Conservation (phyloP, 176 grass and related monocot genomes). For the Triticum turgidum region DNA sequence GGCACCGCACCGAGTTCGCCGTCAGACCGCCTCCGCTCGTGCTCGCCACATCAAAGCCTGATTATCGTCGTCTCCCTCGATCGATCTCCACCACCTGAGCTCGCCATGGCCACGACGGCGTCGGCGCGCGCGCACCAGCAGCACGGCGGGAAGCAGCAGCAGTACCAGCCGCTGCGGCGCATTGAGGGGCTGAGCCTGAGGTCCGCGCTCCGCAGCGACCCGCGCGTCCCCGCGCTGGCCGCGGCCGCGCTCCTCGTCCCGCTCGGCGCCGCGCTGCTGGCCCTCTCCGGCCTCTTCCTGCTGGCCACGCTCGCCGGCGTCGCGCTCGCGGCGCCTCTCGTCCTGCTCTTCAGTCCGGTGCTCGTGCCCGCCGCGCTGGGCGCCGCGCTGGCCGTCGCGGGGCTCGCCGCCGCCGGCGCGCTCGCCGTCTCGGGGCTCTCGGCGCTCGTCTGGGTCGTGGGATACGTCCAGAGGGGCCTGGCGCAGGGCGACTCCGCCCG, state of each 20-base stretch:
- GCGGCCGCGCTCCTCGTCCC: constrained; percentile 38
- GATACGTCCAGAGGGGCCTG: constrained; percentile 5
- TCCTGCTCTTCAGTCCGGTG: constrained; percentile 56
- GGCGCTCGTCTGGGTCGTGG: constrained; percentile 40
- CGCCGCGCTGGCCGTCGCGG: constrained; percentile 18
- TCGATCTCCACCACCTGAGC: background rate
- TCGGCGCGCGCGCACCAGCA: background rate
- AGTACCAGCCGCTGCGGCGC: constrained; percentile 19
- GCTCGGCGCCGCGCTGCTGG: constrained; percentile 39
- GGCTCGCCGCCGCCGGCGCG: constrained; percentile 40
- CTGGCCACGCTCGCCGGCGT: constrained; percentile 25
- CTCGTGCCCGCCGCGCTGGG: constrained; percentile 38
- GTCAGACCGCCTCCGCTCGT: background rate
- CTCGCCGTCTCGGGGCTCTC: constrained; percentile 33
- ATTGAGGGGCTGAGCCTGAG: constrained; percentile 3
- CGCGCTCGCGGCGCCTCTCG: constrained; percentile 30
- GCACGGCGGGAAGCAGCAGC: background rate
- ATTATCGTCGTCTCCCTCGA: background rate
- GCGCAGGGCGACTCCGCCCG: background rate
- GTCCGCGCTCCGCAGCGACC: constrained; percentile 10
- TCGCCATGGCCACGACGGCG: background rate
- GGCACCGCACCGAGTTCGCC: background rate
- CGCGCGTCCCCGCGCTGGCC: background rate
- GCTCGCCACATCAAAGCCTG: background rate
- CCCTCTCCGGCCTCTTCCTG: constrained; percentile 25